Conservation (phyloP, 306 rosid genomes). For the Cucurbita argyrosperma region DNA sequence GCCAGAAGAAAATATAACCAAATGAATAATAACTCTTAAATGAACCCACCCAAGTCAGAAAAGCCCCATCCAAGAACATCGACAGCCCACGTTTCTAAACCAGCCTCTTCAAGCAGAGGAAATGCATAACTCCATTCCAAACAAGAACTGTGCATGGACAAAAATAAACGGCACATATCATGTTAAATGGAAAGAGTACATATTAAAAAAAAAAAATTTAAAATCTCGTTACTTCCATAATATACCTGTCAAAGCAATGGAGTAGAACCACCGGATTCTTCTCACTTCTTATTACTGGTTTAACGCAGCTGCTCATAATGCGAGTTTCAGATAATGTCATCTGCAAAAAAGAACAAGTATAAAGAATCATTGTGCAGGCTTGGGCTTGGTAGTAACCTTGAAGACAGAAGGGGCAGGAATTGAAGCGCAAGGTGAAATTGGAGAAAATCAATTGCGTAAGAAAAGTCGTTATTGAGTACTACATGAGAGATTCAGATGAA, state of each 20-base stretch:
- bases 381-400: background rate
- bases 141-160: conserved; percentile 53
- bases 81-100: conserved; percentile 84
- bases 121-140: conserved; percentile 78
- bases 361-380: background rate
- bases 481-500: background rate
- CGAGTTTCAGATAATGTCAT: conserved; percentile 36
- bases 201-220: background rate
- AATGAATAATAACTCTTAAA: background rate
- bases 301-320: conserved; percentile 88
- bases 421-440: background rate
- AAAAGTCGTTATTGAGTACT: background rate
- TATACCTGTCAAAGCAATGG: conserved; percentile 85
- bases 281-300: conserved; percentile 37
- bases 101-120: conserved; percentile 81
- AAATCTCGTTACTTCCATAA: background rate
- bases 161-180: conserved; percentile 2
- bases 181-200: conserved; percentile 4
- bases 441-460: background rate
- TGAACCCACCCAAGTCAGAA: conserved; percentile 62
- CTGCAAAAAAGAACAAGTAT: conserved; percentile 16
- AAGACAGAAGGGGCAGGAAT: background rate
- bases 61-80: conserved; percentile 99
- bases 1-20: background rate
- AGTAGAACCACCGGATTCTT: conserved; percentile 73